Evolutionary conservation across 345 rosid species (phyloP), one percentile per base, ranked within the genome.

Genomic region (Sonneratia alba): DNA sequence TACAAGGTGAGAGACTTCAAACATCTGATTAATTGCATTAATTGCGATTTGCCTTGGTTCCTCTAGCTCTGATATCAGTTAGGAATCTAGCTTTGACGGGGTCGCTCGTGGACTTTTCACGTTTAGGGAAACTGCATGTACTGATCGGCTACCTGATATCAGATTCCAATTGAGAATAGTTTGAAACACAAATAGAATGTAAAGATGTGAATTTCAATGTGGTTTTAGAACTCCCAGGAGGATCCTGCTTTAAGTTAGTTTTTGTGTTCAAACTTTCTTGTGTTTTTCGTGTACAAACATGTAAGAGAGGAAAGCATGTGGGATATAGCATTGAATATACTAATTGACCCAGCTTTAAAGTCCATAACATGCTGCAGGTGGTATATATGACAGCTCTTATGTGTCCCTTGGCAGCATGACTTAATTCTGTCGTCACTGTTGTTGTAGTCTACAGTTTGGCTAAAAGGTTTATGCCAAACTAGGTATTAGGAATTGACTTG

Each of bases 1-100:
- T 79, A 76, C 38, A 87, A 90, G 97, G 99, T 87, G 55, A 15
- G 36, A 13, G 34, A 10, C 70, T 22, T 24, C 53, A 43, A 48
- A 37, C 36, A 13, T 15, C 5, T 42, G 70, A 12, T 5, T 7
- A 42, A 66, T 37, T 38, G 19, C 9, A 13, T 68, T 45, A 18
- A 45, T 42, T 43, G 53, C 2, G 18, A 8, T 43, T 68, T 22
- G 19, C 18, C 21, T 62, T 62, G 37, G 19, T 62, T 57, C 38
- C 18, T 62, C 5, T 27, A 3, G 70, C 55, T 45, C 56, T 16
- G 32, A 9, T 42, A 7, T 19, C 38, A 18, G 36, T 10, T 45
- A 6, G 7, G 34, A 57, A 57, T 47, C 51, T 47, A 47, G 2
- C 13, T 47, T 47, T 40, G 7, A 40, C 43, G 43, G 43, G 2